Percentiles rank a stretch among this genome's conserved stretches.
These are phyloP conservation scores for Chrysanthemum lavandulifolium DNA, from an alignment of 129 eudicot genomes.

Conservation along the genomic window DNA sequence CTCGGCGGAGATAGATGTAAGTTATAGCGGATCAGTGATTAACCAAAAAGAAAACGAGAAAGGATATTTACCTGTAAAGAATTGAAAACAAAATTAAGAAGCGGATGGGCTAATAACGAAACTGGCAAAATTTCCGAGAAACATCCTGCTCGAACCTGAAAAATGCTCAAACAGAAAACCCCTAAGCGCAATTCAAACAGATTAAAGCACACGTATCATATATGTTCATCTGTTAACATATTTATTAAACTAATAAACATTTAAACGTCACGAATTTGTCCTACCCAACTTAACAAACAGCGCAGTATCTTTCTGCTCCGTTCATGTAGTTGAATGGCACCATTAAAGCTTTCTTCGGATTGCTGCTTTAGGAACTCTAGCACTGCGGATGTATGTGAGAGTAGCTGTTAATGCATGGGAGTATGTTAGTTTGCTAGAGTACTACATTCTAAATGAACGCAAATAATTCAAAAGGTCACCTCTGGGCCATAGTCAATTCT, in stretches of 20 bases:
- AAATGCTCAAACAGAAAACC: conserved; percentile 9
- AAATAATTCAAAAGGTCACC: conserved; percentile 40
- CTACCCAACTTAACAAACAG: conserved; percentile 96
- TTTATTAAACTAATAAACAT: conserved; percentile 21
- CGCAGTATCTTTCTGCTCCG: conserved; percentile 82
- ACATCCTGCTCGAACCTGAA: conserved; percentile 97
- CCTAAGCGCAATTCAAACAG: not conserved
- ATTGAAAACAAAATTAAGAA: conserved; percentile 76
- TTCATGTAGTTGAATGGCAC: conserved; percentile 48
- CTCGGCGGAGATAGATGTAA: conserved; percentile 24
- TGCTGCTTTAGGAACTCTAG: conserved; percentile 77
- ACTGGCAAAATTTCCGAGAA: conserved; percentile 62
- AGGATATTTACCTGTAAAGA: conserved; percentile 64
- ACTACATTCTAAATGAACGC: not conserved
- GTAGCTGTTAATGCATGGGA: conserved; percentile 53
- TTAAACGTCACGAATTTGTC: conserved; percentile 22
- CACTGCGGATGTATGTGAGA: conserved; percentile 72
- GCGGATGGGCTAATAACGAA: conserved; percentile 74
- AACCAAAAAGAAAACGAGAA: conserved; percentile 6
- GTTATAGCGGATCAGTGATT: conserved; percentile 15
- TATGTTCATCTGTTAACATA: conserved; percentile 4
- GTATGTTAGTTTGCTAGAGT: conserved; percentile 1
- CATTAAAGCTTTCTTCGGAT: conserved; percentile 54
- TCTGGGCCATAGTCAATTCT: conserved; percentile 63
- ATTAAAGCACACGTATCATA: conserved; percentile 8